phyloP scores from a whole-genome alignment of 2,329 filamentous ascomycete genomes.

The Cytospora piceae region DNA sequence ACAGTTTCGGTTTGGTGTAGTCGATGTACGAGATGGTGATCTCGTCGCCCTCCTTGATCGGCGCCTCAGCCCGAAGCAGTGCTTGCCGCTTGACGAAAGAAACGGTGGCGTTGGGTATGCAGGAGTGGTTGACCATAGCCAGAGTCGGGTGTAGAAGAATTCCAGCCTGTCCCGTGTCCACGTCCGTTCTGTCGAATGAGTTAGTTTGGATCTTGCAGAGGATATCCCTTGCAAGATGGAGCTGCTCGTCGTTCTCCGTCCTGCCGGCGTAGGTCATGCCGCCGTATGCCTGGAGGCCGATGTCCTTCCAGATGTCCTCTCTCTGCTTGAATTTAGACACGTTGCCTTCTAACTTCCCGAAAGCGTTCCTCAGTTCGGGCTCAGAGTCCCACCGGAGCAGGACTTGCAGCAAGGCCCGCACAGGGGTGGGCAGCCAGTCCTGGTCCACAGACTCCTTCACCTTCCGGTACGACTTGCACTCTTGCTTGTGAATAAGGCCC shows the following conservation, averaged over 20 bases:
- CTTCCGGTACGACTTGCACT: conserved; percentile 54
- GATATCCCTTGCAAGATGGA: conserved; percentile 49
- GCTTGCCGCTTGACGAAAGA: conserved; percentile 57
- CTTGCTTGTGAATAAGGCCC: conserved; percentile 54
- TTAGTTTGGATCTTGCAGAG: conserved; percentile 67
- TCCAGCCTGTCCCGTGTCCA: conserved; percentile 56
- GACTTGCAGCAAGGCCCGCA: conserved; percentile 57
- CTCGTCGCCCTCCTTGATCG: conserved; percentile 57
- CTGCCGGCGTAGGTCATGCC: conserved; percentile 52
- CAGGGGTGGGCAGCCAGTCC: conserved; percentile 55
- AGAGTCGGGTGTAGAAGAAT: conserved; percentile 60
- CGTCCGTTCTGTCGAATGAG: conserved; percentile 60
- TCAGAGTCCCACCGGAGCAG: conserved; percentile 45
- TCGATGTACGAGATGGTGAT: conserved; percentile 66
- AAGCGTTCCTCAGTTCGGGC: conserved; percentile 38
- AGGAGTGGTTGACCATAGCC: conserved; percentile 67
- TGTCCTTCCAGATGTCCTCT: conserved; percentile 48
- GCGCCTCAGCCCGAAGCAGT: conserved; percentile 52
- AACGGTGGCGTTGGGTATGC: conserved; percentile 62
- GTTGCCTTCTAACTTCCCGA: conserved; percentile 53
- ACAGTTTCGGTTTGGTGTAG: conserved; percentile 48
- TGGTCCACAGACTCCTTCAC: conserved; percentile 39
- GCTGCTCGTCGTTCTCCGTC: conserved; percentile 41
- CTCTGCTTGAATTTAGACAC: conserved; percentile 43
- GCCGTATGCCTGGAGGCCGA: conserved; percentile 53